A percentile compares a stretch with the other conserved stretches of the same genome.
These are phyloP conservation scores for Trichophyton rubrum DNA, from an alignment of 2,329 filamentous ascomycete species.

Conservation along the genomic window DNA sequence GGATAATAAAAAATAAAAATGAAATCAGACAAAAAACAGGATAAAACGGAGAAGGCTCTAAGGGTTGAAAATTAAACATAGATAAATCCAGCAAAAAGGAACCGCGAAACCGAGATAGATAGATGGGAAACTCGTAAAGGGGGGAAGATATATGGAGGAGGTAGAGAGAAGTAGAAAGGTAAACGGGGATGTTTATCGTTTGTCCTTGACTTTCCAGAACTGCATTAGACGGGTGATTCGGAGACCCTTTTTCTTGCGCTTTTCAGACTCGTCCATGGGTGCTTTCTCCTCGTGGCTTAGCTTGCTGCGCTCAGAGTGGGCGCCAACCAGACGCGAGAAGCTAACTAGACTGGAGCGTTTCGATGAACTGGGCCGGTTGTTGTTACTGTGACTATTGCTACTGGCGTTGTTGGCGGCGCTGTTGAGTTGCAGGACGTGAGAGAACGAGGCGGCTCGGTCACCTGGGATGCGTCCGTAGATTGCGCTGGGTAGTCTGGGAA, in stretches of 20 bases:
- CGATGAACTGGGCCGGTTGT: slow-evolving; percentile 26
- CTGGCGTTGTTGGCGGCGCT: slow-evolving; percentile 27
- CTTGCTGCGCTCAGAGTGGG: slow-evolving; percentile 34
- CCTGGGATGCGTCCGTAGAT: slow-evolving; percentile 30
- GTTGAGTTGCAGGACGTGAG: slow-evolving; percentile 27
- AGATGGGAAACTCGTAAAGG: neutral
- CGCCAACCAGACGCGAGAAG: slow-evolving; percentile 35
- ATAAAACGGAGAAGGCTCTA: neutral
- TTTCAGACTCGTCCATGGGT: slow-evolving; percentile 26
- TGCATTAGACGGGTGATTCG: slow-evolving; percentile 38
- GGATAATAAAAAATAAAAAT: neutral
- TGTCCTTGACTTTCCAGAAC: slow-evolving; percentile 40
- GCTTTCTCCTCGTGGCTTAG: slow-evolving; percentile 35
- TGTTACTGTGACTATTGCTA: slow-evolving; percentile 25
- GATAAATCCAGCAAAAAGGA: neutral
- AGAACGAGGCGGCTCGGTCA: slow-evolving; percentile 35
- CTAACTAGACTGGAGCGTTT: slow-evolving; percentile 39
- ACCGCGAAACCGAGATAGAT: neutral
- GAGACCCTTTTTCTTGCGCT: slow-evolving; percentile 34
- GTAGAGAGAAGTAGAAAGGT: neutral
- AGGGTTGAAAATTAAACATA: neutral
- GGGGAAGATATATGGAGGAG: neutral
- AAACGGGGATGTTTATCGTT: slow-evolving; percentile 21
- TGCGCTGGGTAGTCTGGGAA: slow-evolving; percentile 30
- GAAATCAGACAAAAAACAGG: neutral